These are phyloP conservation scores for Mallotus nudiflorus DNA, from an alignment of 345 rosid species.

Conservation along the genomic window DNA sequence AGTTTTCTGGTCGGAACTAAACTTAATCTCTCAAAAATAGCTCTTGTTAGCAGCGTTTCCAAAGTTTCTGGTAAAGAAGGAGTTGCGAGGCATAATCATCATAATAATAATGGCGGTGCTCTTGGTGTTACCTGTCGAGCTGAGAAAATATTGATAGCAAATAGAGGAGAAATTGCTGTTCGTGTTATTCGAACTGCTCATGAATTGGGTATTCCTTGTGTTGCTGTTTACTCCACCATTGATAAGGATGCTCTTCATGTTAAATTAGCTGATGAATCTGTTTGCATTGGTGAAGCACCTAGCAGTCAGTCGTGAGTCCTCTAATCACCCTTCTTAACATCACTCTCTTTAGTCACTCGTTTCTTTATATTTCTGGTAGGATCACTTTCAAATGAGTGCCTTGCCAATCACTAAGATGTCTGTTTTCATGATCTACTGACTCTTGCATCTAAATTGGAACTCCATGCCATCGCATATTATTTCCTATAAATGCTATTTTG, in stretches of 20 bases:
- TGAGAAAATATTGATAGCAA: conserved; percentile 89
- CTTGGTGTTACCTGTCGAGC: conserved; percentile 58
- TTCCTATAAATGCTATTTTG: too few relatives aligned
- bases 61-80: conserved; percentile 26
- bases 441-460: too few relatives aligned
- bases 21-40: conserved; percentile 56
- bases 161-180: conserved; percentile 96
- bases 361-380: background rate
- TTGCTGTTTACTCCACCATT: conserved; percentile 92
- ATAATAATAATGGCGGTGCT: conserved; percentile 48
- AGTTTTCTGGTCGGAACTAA: conserved; percentile 53
- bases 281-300: conserved; percentile 99
- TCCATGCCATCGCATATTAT: too few relatives aligned
- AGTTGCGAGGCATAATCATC: background rate
- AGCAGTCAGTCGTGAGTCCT: conserved; percentile 90
- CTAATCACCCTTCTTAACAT: background rate
- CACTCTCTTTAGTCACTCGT: background rate
- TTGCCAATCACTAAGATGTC: too few relatives aligned
- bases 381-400: background rate
- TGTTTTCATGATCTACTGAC: too few relatives aligned
- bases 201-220: conserved; percentile 97
- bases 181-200: conserved; percentile 95
- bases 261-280: conserved; percentile 90
- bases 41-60: conserved; percentile 31
- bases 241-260: conserved; percentile 98